Percentiles rank a stretch among this genome's conserved stretches.
Conservation (phyloP, 2,329 filamentous ascomycete species). For the Neonectria punicea region DNA sequence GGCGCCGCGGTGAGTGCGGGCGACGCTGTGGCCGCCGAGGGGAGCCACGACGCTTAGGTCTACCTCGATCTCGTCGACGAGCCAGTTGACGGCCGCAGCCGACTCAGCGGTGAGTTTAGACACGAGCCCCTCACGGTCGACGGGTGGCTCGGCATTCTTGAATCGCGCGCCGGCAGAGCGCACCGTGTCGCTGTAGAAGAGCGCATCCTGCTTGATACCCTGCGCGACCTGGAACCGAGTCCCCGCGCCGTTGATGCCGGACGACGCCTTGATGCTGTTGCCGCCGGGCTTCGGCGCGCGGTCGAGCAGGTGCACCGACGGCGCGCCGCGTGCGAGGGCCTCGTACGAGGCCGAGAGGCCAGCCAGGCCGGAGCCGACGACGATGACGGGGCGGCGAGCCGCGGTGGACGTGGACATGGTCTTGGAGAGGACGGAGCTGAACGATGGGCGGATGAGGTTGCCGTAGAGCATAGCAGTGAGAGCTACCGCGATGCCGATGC, state of each 20-base stretch:
- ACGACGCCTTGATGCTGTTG: constrained; percentile 74
- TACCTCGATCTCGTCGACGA: constrained; percentile 65
- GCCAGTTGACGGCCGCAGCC: constrained; percentile 63
- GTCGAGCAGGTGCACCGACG: constrained; percentile 67
- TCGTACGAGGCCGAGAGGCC: constrained; percentile 69
- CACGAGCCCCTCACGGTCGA: constrained; percentile 58
- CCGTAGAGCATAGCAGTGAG: constrained; percentile 45
- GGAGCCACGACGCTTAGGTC: constrained; percentile 68
- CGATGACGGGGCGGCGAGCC: constrained; percentile 56
- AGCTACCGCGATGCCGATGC: constrained; percentile 42
- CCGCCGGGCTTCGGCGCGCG: constrained; percentile 69
- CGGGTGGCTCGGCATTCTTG: constrained; percentile 25
- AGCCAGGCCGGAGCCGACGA: constrained; percentile 73
- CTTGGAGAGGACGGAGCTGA: constrained; percentile 40
- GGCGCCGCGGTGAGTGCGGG: constrained; percentile 58
- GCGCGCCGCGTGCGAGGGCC: constrained; percentile 61
- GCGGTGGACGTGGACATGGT: constrained; percentile 37
- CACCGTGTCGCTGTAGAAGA: constrained; percentile 67
- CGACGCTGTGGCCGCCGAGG: constrained; percentile 68
- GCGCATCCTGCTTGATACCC: constrained; percentile 48
- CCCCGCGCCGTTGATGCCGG: constrained; percentile 71
- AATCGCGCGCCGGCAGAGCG: constrained; percentile 63
- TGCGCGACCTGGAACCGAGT: constrained; percentile 64
- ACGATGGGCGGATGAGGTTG: constrained; percentile 34
- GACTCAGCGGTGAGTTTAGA: constrained; percentile 59